Percentiles rank a stretch among this genome's conserved stretches.
These are phyloP conservation scores for Barbarea vulgaris DNA, from an alignment of 345 rosid genomes.

Conservation along the genomic window DNA sequence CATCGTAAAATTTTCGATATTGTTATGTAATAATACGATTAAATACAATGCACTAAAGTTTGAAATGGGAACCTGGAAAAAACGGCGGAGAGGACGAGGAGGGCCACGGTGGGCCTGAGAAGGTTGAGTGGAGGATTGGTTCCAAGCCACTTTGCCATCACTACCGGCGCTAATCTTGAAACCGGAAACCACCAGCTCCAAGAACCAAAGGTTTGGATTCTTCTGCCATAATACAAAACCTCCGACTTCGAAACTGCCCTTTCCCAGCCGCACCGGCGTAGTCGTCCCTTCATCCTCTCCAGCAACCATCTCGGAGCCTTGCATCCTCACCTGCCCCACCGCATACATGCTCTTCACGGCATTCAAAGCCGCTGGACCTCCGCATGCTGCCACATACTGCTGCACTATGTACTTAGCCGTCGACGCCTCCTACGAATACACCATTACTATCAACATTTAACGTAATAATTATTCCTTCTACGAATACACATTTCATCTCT, in stretches of 20 bases:
- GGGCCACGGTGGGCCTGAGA: conserved; percentile 79
- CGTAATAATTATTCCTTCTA: not conserved
- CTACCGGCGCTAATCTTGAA: conserved; percentile 91
- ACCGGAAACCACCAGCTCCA: conserved; percentile 84
- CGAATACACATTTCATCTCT: not conserved
- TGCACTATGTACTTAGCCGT: conserved; percentile 87
- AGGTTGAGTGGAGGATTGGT: conserved; percentile 83
- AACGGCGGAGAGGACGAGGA: conserved; percentile 83
- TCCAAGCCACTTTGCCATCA: conserved; percentile 90
- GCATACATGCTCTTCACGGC: conserved; percentile 76
- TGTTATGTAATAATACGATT: not conserved
- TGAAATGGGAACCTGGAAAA: conserved; percentile 68
- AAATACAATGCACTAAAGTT: not conserved
- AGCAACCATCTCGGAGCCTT: conserved; percentile 68
- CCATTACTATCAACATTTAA: conserved; percentile 7
- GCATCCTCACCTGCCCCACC: conserved; percentile 88
- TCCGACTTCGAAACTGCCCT: conserved; percentile 67
- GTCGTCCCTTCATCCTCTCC: conserved; percentile 58
- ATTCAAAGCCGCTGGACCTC: conserved; percentile 64
- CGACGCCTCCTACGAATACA: conserved; percentile 62
- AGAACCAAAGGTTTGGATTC: conserved; percentile 86
- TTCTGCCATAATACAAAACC: conserved; percentile 93
- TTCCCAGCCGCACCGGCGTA: conserved; percentile 34
- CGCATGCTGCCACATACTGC: conserved; percentile 84
- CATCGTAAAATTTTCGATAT: not conserved